Conservation (phyloP, 495 filamentous ascomycete genomes). For the Podospora fimiseda region DNA sequence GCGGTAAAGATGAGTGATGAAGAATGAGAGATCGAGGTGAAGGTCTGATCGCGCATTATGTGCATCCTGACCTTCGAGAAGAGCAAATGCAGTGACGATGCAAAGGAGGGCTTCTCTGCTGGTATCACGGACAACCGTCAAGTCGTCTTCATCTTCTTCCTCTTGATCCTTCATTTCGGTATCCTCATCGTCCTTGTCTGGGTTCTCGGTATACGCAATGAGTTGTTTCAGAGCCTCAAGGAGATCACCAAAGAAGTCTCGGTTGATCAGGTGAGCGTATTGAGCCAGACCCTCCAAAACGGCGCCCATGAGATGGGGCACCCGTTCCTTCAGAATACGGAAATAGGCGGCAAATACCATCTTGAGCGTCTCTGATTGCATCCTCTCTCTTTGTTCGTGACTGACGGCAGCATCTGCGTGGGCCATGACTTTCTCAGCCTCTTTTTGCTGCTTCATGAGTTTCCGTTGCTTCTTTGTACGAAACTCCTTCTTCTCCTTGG, state of each 20-base stretch:
- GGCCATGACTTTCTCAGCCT: conserved; percentile 85
- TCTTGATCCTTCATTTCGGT: conserved; percentile 14
- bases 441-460: conserved; percentile 72
- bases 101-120: conserved; percentile 87
- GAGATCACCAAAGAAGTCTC: conserved; percentile 95
- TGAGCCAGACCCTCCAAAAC: conserved; percentile 79
- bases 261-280: conserved; percentile 94
- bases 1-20: conserved; percentile 86
- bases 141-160: conserved; percentile 31
- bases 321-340: conserved; percentile 78
- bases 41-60: conserved; percentile 56
- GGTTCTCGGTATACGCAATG: conserved; percentile 59
- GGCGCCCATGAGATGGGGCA: conserved; percentile 79
- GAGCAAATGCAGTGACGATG: conserved; percentile 88
- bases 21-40: conserved; percentile 87
- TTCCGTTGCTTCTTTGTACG: conserved; percentile 47
- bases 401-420: conserved; percentile 85
- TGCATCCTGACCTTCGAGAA: conserved; percentile 85
- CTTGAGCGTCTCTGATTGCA: conserved; percentile 91
- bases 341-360: conserved; percentile 94
- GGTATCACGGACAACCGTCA: conserved; percentile 51
- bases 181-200: conserved; percentile 26
- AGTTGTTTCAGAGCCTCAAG: conserved; percentile 91
- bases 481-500: conserved; percentile 60
- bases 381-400: conserved; percentile 85